Conservation (phyloP, 768 basidiomycete species). For the Boletus edulis region DNA sequence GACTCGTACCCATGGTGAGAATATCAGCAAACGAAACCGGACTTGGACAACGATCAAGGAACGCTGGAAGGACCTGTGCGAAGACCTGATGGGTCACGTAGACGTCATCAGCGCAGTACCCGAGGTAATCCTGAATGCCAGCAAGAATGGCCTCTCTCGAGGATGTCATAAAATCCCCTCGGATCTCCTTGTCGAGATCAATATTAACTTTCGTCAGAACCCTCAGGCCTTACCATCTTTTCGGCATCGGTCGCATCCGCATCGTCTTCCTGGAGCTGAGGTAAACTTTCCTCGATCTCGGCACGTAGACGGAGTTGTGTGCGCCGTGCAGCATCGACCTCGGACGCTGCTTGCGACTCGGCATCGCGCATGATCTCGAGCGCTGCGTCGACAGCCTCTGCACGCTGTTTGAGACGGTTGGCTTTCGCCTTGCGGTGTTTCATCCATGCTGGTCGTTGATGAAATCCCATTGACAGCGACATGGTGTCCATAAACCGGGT, state of each 20-base stretch:
- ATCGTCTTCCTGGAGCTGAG: constrained; percentile 34
- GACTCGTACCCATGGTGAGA: constrained; percentile 88
- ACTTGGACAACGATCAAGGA: constrained; percentile 80
- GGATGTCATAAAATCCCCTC: constrained; percentile 72
- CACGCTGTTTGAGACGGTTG: constrained; percentile 48
- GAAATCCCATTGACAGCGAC: constrained; percentile 92
- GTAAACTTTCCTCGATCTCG: constrained; percentile 42
- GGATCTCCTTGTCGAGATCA: constrained; percentile 70
- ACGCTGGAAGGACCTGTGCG: constrained; percentile 71
- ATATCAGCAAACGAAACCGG: constrained; percentile 93
- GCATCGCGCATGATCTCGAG: constrained; percentile 48
- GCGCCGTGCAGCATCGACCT: constrained; percentile 37
- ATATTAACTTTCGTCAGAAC: no score
- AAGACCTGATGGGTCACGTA: constrained; percentile 82
- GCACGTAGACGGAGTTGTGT: constrained; percentile 38
- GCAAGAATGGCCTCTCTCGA: constrained; percentile 63
- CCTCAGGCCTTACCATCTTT: no score
- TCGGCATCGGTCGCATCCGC: constrained; percentile 42
- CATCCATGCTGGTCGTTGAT: constrained; percentile 89
- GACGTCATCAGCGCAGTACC: constrained; percentile 88
- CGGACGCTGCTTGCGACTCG: constrained; percentile 34
- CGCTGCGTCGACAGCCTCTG: constrained; percentile 63
- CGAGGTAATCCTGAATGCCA: constrained; percentile 69
- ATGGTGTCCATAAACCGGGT: constrained; percentile 93
- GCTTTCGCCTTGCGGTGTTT: constrained; percentile 75